phyloP scores from a whole-genome alignment of 2,329 filamentous ascomycete genomes.

The Aspergillus pseudonomiae region DNA sequence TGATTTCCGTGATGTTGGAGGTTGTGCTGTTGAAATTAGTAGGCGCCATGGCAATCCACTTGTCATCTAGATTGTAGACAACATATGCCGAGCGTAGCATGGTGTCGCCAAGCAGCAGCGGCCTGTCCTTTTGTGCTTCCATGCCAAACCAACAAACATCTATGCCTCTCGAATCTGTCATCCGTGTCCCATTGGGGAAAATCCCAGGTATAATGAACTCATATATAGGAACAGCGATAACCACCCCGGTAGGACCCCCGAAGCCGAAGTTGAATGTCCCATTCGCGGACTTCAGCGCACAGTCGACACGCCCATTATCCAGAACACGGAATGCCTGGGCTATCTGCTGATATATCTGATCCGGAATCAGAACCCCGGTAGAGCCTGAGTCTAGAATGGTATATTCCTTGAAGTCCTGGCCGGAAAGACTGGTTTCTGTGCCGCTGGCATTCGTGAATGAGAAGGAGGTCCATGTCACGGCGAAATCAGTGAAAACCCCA shows the following conservation, averaged over 20 bases:
- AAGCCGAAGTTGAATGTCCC: background rate
- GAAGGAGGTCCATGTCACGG: background rate
- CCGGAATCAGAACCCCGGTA: background rate
- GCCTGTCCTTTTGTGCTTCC: background rate
- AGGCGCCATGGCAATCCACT: background rate
- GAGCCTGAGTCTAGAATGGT: background rate
- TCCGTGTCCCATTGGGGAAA: background rate
- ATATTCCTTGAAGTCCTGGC: background rate
- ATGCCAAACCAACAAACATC: background rate
- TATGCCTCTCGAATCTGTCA: background rate
- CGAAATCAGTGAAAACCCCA: background rate
- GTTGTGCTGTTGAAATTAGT: background rate
- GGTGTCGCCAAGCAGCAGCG: background rate
- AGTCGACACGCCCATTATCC: background rate
- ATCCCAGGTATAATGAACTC: background rate
- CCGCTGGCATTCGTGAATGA: background rate
- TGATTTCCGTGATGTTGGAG: background rate
- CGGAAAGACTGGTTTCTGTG: background rate
- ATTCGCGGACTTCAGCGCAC: background rate
- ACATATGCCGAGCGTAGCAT: background rate
- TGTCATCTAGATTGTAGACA: background rate
- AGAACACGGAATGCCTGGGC: too few relatives aligned
- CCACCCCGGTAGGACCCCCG: background rate
- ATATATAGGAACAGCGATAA: background rate
- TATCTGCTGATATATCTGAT: background rate